These are phyloP conservation scores for Pythium dissotocum DNA, from an alignment of 352 stramenopile genomes.

Conservation along the genomic window DNA sequence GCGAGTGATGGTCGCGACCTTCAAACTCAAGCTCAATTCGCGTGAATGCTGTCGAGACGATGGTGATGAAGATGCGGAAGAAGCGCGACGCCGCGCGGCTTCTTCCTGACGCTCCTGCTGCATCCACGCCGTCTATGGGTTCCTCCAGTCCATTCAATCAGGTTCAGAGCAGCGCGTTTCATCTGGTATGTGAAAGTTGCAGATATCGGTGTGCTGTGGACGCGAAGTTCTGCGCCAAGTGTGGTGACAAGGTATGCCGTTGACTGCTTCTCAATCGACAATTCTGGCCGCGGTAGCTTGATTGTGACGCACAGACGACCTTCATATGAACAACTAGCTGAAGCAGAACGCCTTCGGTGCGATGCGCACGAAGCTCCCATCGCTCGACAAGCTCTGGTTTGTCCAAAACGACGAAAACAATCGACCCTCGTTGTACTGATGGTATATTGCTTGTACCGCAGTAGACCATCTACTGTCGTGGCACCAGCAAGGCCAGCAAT, in stretches of 20 bases:
- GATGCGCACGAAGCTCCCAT: conserved; percentile 20
- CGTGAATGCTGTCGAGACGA: background rate
- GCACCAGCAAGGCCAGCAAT: background rate
- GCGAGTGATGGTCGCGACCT: conserved; percentile 25
- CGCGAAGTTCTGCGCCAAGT: conserved; percentile 28
- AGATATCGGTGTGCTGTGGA: conserved; percentile 6
- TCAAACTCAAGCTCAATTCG: background rate
- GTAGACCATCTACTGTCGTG: background rate
- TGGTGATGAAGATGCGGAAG: background rate
- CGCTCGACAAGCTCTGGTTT: conserved; percentile 15
- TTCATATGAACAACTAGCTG: background rate
- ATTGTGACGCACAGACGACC: no score
- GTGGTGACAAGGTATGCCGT: conserved; percentile 19
- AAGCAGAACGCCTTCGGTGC: conserved; percentile 4
- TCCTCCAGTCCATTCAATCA: background rate
- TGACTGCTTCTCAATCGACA: background rate
- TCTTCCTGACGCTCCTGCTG: background rate
- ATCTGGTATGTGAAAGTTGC: conserved; percentile 19
- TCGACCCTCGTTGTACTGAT: no score
- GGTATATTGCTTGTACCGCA: background rate
- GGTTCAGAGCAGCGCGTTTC: background rate
- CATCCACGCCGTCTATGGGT: background rate
- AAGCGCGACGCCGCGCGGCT: background rate
- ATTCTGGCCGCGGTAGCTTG: no score
- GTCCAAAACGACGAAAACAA: background rate